Conservation (phyloP, 371 early-diverging fungal genomes). For the Blakeslea trispora region DNA sequence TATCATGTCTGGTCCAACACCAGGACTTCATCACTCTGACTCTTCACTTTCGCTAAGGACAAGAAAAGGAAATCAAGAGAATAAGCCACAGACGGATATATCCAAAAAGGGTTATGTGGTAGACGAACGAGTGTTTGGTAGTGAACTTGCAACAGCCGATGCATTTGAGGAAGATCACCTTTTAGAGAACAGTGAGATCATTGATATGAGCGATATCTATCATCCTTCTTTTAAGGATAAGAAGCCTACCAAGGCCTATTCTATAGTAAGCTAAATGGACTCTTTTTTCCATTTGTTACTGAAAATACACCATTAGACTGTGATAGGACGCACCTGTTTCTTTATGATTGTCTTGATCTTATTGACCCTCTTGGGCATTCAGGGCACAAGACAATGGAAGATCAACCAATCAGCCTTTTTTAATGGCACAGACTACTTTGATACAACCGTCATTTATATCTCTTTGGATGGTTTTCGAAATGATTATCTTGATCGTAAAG, state of each 20-base stretch:
- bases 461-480: constrained; percentile 88
- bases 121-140: constrained; percentile 15
- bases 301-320: too few relatives aligned
- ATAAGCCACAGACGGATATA: not conserved
- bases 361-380: too few relatives aligned
- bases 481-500: constrained; percentile 74
- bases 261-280: too few relatives aligned
- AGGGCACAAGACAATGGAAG: not conserved
- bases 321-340: too few relatives aligned
- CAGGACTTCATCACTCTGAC: constrained; percentile 8
- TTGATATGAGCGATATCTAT: constrained; percentile 9
- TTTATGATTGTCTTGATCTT: not conserved
- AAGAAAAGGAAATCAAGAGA: constrained; percentile 13
- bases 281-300: not conserved
- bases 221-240: not conserved
- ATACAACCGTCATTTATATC: constrained; percentile 74
- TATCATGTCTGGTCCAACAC: constrained; percentile 2
- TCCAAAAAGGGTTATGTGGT: constrained; percentile 4
- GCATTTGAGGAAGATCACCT: constrained; percentile 1
- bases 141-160: not conserved
- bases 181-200: constrained; percentile 8
- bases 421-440: constrained; percentile 72
- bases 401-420: constrained; percentile 21
- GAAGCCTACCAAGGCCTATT: not conserved
- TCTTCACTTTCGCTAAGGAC: constrained; percentile 17